Percentiles rank a stretch among this genome's conserved stretches.
Evolutionary conservation across 2,329 filamentous ascomycete genomes (phyloP).

Genomic region (Claviceps paspali): DNA sequence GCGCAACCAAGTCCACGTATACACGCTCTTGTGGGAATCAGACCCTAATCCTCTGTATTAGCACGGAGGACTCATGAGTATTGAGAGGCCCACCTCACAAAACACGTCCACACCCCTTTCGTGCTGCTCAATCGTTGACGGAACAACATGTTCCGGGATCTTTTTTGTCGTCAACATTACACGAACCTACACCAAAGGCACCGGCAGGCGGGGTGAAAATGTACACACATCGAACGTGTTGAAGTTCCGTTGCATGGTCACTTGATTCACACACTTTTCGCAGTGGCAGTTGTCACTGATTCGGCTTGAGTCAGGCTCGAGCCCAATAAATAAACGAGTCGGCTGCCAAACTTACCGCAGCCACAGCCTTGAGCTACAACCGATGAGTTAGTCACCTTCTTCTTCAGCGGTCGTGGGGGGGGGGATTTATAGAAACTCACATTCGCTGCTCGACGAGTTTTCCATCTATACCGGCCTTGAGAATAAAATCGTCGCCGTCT

Average conservation of each 20-base stretch:
- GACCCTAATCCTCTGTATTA: conserved; percentile 37
- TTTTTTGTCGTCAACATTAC: conserved; percentile 7
- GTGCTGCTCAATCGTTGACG: conserved; percentile 14
- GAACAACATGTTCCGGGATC: conserved; percentile 18
- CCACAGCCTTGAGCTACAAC: conserved; percentile 10
- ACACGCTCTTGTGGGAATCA: conserved; percentile 54
- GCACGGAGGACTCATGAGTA: not conserved
- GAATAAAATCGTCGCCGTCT: conserved; percentile 4
- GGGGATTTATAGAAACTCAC: conserved; percentile 1
- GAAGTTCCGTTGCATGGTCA: conserved; percentile 27
- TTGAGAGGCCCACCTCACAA: conserved; percentile 13
- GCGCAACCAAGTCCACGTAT: conserved; percentile 39
- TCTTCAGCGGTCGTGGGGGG: too few species aligned
- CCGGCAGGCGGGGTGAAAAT: not conserved
- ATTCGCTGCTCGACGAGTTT: conserved; percentile 1
- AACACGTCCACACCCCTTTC: conserved; percentile 17
- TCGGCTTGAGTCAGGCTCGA: conserved; percentile 10
- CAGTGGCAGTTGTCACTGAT: conserved; percentile 27
- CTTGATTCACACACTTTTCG: conserved; percentile 23
- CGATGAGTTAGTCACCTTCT: not conserved
- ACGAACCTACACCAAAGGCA: not conserved
- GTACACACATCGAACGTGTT: conserved; percentile 23
- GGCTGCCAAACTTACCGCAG: conserved; percentile 8
- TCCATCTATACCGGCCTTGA: conserved; percentile 2
- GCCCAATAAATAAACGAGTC: not conserved